Evolutionary conservation across 306 rosid species (phyloP), one percentile per base, ranked within the genome.

Genomic region (Cucurbita moschata): DNA sequence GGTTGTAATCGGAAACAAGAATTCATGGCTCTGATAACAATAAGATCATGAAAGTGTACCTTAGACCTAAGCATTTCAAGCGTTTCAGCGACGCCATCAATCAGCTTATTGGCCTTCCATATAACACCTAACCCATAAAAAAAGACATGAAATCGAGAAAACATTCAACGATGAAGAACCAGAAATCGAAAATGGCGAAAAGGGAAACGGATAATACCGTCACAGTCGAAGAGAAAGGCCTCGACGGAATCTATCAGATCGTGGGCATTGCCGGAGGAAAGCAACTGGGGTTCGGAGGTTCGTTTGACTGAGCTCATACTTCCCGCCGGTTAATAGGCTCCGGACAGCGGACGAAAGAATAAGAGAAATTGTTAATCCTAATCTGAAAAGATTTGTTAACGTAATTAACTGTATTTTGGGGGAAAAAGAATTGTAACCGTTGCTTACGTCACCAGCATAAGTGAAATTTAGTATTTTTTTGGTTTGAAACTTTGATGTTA

Each of bases 191-290:
- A 42, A 9, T 4, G 5, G 3, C 13, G 47, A 52, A 4, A 69
- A 57, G 2, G 3, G 10, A 11, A 68, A 53, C 9, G 26, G 40
- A 7, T 63, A 59, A 10, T 47, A 93, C 97, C 97, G 38, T 94
- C 98, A 87, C 98, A 94, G 56, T 94, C 98, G 79, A 94, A 94
- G 82, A 94, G 85, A 71, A 89, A 94, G 57, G 98, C 95, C 57
- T 90, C 86, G 18, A 89, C 84, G 69, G 98, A 87, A 75, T 86
- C 80, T 11, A 94, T 57, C 44, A 94, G 86, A 43, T 81, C 59
- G 38, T 53, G 78, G 77, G 75, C 79, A 76, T 78, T 86, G 7
- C 63, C 67, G 58, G 80, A 8, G 21, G 92, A 84, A 26, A 94
- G 92, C 71, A 11, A 47, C 19, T 67, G 78, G 1, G 86, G 30